Percentiles rank a stretch among this genome's conserved stretches.
Conservation (phyloP, 2,329 filamentous ascomycete species). For the Neoarthrinium moseri region DNA sequence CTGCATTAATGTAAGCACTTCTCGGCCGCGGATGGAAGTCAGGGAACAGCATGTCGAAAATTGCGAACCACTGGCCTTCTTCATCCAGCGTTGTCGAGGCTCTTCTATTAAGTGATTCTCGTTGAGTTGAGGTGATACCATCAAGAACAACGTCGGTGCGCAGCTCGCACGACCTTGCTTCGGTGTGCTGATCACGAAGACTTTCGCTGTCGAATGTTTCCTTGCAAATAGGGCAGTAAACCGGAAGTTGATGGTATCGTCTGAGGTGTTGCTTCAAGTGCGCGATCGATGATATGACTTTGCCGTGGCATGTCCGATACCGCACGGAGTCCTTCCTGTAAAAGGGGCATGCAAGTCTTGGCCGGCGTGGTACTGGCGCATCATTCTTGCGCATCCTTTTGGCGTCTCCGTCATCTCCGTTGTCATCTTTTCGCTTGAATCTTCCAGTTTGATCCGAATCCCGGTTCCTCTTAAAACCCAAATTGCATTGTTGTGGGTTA, state of each 20-base stretch:
- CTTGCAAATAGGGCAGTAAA: not conserved
- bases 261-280: not conserved
- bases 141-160: not conserved
- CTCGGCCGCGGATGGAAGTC: not conserved
- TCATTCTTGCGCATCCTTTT: not conserved
- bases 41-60: not conserved
- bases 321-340: not conserved
- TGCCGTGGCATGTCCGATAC: not conserved
- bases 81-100: not conserved
- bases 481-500: too few relatives aligned
- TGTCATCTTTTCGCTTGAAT: not conserved
- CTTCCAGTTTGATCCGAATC: not conserved
- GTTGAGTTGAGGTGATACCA: not conserved
- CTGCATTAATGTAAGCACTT: not conserved
- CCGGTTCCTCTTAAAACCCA: slow-evolving; percentile 24
- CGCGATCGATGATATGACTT: not conserved
- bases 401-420: not conserved
- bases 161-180: not conserved
- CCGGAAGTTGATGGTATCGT: not conserved
- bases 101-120: too few relatives aligned
- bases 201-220: not conserved
- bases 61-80: not conserved
- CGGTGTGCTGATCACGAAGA: not conserved
- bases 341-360: not conserved
- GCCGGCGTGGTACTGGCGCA: too few relatives aligned